These are phyloP conservation scores for Quercus bicolor DNA, from an alignment of 306 rosid genomes.

Conservation along the genomic window DNA sequence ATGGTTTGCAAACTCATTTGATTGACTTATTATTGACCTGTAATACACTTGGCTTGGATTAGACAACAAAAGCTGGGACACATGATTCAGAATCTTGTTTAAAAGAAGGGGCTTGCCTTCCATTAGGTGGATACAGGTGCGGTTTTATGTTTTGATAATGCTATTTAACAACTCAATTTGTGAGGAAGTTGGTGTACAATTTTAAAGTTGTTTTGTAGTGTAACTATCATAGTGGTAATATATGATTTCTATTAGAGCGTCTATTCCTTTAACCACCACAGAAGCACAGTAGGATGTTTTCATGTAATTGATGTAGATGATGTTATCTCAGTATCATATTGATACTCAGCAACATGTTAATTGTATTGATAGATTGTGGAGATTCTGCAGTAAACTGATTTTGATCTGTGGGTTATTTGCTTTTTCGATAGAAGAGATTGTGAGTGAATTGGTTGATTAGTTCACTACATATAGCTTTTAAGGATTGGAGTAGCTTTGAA, in stretches of 20 bases:
- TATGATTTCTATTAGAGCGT: neutral
- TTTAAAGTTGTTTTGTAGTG: neutral
- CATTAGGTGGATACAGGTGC: conserved; percentile 99
- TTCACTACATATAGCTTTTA: too few relatives aligned
- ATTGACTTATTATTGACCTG: conserved; percentile 12
- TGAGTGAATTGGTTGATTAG: too few relatives aligned
- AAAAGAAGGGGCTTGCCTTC: conserved; percentile 72
- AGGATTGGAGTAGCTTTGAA: too few relatives aligned
- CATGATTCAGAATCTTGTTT: conserved; percentile 78
- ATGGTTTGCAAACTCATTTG: conserved; percentile 3
- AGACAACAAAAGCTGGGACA: conserved; percentile 81
- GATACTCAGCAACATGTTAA: neutral
- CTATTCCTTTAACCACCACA: neutral
- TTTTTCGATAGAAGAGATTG: neutral
- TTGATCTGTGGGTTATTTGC: neutral
- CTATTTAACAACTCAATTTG: neutral
- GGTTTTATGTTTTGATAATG: conserved; percentile 26
- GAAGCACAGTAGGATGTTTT: neutral
- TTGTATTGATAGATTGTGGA: neutral
- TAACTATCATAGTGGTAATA: neutral
- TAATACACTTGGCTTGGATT: conserved; percentile 29
- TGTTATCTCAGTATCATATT: neutral
- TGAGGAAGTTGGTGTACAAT: neutral
- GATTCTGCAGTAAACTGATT: neutral
- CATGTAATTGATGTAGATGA: neutral